phyloP scores from a whole-genome alignment of 768 basidiomycete species.

The Chalciporus piperatus region DNA sequence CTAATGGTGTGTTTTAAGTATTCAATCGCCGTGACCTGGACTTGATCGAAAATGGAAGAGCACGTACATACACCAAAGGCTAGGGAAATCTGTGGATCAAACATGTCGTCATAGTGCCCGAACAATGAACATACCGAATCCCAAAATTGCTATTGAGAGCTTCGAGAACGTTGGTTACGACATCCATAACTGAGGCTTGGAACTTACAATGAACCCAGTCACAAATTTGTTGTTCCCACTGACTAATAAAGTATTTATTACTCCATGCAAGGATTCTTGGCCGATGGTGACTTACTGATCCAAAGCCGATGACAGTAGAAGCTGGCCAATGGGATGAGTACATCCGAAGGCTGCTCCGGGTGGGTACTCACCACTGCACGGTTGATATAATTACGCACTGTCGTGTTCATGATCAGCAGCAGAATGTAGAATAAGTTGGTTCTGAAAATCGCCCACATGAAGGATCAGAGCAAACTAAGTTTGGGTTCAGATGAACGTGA shows the following conservation, averaged over 20 bases:
- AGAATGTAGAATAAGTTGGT: not conserved
- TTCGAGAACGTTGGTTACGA: not conserved
- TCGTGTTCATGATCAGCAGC: not conserved
- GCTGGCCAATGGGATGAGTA: not conserved
- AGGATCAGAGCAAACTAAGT: constrained; percentile 1
- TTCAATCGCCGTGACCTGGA: not conserved
- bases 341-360: not conserved
- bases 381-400: constrained; percentile 7
- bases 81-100: constrained; percentile 1
- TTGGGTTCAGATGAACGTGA: not conserved
- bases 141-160: not conserved
- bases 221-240: constrained; percentile 14
- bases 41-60: not conserved
- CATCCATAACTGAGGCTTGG: not conserved
- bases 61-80: constrained; percentile 10
- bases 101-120: not conserved
- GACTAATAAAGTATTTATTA: constrained; percentile 1
- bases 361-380: constrained; percentile 9
- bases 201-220: constrained; percentile 11
- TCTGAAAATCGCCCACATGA: constrained; percentile 1
- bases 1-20: not conserved
- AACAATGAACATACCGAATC: constrained; percentile 1
- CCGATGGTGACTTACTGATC: constrained; percentile 6
- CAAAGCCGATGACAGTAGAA: constrained; percentile 17
- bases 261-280: not conserved